Evolutionary conservation across 2,329 filamentous ascomycete species (phyloP), one percentile per base, ranked within the genome.

Genomic region (Aspergillus fijiensis): DNA sequence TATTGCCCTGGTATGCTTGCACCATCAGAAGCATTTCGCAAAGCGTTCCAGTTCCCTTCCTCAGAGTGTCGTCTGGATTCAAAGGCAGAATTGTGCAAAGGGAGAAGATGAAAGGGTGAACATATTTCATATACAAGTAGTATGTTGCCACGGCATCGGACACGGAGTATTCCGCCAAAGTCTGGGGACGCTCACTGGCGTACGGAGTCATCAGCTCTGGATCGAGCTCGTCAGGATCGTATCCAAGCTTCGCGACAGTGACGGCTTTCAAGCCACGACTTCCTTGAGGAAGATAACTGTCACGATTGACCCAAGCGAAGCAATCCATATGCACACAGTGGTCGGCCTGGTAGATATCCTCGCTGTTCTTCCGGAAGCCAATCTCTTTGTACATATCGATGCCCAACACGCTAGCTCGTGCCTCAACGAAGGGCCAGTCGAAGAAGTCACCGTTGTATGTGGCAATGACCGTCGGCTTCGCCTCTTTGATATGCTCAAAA

Each of bases 361-460:
- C 95, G 69, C 81, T 90, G 77, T 96, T 95, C 76, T 95, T 98
- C 70, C 89, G 89, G 85, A 96, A 99, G 5, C 95, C 95, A 70
- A 97, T 99, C 75, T 99, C 96, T 64, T 89, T 90, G 77, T 99
- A 99, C 95, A 99, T 98, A 77, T 99, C 95, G 73, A 99, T 97
- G 31, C 96, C 95, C 68, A 96, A 89, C 65, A 97, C 85, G 72
- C 92, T 96, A 29, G 96, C 92, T 79, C 95, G 85, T 49, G 95
- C 87, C 80, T 99, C 95, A 25, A 99, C 92, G 72, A 96, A 99
- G 0, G 95, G 94, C 95, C 95, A 99, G 88, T 99, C 95, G 87
- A 99, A 99, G 76, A 99, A 99, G 81, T 99, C 95, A 80, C 95
- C 95, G 91, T 99, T 99, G 84, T 99, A 99, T n/a, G 95, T 99